Percentiles rank a stretch among this genome's conserved stretches.
phyloP scores from a whole-genome alignment of 2,329 filamentous ascomycete species.

The Cercospora berteroae region DNA sequence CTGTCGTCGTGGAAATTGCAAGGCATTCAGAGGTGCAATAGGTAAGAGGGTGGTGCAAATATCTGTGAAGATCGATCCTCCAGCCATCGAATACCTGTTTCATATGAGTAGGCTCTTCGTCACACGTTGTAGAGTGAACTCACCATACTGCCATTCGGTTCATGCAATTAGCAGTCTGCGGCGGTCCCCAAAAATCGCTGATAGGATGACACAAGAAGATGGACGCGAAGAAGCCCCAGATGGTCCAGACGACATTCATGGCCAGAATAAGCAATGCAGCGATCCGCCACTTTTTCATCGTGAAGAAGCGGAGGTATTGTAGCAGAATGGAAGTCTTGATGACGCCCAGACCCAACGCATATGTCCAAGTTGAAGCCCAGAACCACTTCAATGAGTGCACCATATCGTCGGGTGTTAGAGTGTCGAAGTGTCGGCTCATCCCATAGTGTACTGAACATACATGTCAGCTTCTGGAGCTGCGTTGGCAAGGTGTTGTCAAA shows the following conservation, averaged over 20 bases:
- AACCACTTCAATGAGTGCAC: constrained; percentile 18
- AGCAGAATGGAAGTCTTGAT: constrained; percentile 28
- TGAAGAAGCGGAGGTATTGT: constrained; percentile 28
- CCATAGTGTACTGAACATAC: constrained; percentile 20
- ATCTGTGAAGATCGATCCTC: constrained; percentile 35
- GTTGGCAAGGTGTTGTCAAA: neutral
- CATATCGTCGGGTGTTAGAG: constrained; percentile 8
- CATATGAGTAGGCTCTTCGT: neutral
- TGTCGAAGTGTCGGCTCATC: constrained; percentile 20
- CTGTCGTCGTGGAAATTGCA: constrained; percentile 32
- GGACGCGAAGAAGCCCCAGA: constrained; percentile 29
- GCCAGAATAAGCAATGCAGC: constrained; percentile 25
- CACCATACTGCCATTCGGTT: constrained; percentile 31
- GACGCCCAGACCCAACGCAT: constrained; percentile 17
- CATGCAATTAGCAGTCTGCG: constrained; percentile 23
- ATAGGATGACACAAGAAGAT: constrained; percentile 35
- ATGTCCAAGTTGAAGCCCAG: constrained; percentile 22
- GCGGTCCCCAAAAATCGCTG: constrained; percentile 31
- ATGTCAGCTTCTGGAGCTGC: neutral
- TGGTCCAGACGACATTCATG: constrained; percentile 28
- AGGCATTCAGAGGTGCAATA: constrained; percentile 31
- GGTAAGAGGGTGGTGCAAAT: constrained; percentile 34
- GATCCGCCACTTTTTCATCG: constrained; percentile 17
- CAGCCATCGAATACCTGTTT: constrained; percentile 29
- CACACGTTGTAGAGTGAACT: neutral